Evolutionary conservation across 805 yeast species (phyloP).

Genomic region (Hanseniaspora lindneri): DNA sequence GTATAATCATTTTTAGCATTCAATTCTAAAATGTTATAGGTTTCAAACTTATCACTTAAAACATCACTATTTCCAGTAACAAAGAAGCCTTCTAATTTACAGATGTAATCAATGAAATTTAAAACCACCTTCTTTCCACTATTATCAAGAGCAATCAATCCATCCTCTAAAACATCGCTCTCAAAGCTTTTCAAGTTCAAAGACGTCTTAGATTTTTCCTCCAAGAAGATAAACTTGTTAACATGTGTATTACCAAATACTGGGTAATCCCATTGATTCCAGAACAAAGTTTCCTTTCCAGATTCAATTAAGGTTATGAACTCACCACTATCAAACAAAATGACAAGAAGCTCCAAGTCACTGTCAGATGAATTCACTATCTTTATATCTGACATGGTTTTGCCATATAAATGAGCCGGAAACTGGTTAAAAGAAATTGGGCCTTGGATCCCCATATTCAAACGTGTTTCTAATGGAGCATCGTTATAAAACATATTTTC

Average conservation of each 20-base stretch:
- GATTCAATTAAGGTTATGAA: background rate
- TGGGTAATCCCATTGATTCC: background rate
- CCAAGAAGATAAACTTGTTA: background rate
- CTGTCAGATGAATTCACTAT: background rate
- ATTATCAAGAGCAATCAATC: background rate
- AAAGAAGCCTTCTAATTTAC: background rate
- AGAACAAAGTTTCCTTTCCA: background rate
- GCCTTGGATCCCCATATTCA: conserved; percentile 14
- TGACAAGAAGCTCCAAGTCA: conserved; percentile 2
- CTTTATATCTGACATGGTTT: conserved; percentile 5
- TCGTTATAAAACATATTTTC: background rate
- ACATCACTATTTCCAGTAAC: background rate
- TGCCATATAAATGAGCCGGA: conserved; percentile 1
- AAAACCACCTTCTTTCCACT: background rate
- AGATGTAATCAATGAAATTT: background rate
- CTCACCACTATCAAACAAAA: conserved; percentile 6
- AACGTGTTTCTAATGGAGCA: background rate
- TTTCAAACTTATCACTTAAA: background rate
- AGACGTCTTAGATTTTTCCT: background rate
- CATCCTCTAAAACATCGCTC: background rate
- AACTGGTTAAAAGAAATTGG: conserved; percentile 11
- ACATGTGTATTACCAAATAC: background rate
- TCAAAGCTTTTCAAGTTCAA: background rate
- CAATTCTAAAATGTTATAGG: background rate
- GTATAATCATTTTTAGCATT: background rate